A percentile compares a stretch with the other conserved stretches of the same genome.
phyloP scores from a whole-genome alignment of 1,284 basidiomycete species.

The Cerioporus squamosus region DNA sequence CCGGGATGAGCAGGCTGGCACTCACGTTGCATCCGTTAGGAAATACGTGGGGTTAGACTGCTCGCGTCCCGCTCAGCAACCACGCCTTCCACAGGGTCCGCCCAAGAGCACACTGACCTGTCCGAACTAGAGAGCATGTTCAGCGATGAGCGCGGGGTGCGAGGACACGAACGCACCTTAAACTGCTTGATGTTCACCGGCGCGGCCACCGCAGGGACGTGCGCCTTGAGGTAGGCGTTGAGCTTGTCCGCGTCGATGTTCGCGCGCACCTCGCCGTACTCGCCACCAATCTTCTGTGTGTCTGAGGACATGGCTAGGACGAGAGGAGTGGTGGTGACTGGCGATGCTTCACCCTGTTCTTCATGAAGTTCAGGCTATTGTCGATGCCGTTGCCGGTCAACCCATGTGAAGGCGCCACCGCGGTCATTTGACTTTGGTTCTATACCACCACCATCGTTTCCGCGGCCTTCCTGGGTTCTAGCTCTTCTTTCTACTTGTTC shows the following conservation, averaged over 20 bases:
- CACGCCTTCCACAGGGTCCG: background rate
- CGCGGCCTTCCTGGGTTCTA: no score
- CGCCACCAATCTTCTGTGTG: conserved; percentile 65
- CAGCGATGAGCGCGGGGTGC: background rate
- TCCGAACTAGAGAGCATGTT: conserved; percentile 61
- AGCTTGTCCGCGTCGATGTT: conserved; percentile 69
- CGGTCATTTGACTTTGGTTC: conserved; percentile 1
- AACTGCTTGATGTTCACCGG: conserved; percentile 91
- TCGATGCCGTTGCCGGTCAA: conserved; percentile 9
- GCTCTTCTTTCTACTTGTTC: no score
- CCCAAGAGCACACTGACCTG: conserved; percentile 54
- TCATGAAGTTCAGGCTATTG: background rate
- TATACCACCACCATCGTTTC: conserved; percentile 3
- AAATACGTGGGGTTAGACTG: conserved; percentile 97
- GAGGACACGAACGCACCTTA: conserved; percentile 60
- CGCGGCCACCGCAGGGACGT: conserved; percentile 60
- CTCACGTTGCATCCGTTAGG: conserved; percentile 74
- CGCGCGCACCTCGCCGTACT: conserved; percentile 76
- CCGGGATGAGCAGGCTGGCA: background rate
- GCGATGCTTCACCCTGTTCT: no score
- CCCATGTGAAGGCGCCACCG: background rate
- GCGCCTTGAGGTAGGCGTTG: conserved; percentile 67
- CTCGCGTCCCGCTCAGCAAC: background rate
- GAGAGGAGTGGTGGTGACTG: conserved; percentile 2
- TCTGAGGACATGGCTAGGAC: conserved; percentile 24